Evolutionary conservation across 2,329 filamentous ascomycete species (phyloP), one percentile per base, ranked within the genome.

Genomic region (Epicoccum sorghinum): DNA sequence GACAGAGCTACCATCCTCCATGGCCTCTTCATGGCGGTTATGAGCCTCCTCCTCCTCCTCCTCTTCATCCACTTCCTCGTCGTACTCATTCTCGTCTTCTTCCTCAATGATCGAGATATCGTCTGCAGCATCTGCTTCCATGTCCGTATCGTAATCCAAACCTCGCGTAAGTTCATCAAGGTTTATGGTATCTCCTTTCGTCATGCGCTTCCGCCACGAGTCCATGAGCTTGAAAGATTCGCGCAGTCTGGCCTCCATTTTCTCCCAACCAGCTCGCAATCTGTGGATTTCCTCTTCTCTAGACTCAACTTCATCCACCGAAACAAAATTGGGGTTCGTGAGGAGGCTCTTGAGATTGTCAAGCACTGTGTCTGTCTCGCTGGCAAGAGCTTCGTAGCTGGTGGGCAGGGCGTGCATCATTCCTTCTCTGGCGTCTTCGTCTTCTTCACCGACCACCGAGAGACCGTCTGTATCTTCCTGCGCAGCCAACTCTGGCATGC

Each of bases 261-360:
- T 92, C 71, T 96, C 90, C 89, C 93, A 96, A 13, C 93, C 91
- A 50, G 89, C 85, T 49, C 91, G 86, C 42, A 99, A 80, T 46
- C 90, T 85, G 47, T 84, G 82, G 60, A 99, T 98, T 72, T 97
- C 93, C 55, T 96, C 89, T 60, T 99, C 93, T 49, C 93, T 86
- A n/a, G 92, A 78, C 68, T 96, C 88, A 2, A 99, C 91, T 73
- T 98, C 95, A 66, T 98, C 95, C 22, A 98, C 86, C 0, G 93
- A 90, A 12, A 97, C 95, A 72, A 98, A 99, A 2, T 93, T 96
- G 1, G 95, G 95, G 68, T 98, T 98, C 7, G 92, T 97, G 39
- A 99, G 81, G 33, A 99, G 85, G 2, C 84, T 89, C 61, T 89
- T 85, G 60, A 99, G 83, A 69, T 96, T 91, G 30, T 89, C 86